Percentiles rank a stretch among this genome's conserved stretches.
These are phyloP conservation scores for Globisporangium rhizosaccharum DNA, from an alignment of 352 stramenopile genomes.

Conservation along the genomic window DNA sequence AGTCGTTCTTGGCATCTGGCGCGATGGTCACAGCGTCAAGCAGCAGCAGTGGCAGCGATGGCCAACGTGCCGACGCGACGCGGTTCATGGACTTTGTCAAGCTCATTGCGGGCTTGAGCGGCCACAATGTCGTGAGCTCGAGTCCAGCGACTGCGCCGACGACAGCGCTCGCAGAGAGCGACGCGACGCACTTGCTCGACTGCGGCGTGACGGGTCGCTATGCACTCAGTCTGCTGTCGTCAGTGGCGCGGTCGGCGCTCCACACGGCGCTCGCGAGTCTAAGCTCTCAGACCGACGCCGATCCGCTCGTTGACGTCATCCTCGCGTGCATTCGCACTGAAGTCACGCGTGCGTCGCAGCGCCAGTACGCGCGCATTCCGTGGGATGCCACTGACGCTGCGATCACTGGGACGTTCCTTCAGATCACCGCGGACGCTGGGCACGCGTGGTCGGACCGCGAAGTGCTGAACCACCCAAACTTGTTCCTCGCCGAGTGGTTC, in stretches of 20 bases:
- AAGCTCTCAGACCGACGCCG: conserved; percentile 3
- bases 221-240: conserved; percentile 41
- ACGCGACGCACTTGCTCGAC: conserved; percentile 50
- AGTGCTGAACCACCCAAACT: conserved; percentile 76
- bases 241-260: conserved; percentile 41
- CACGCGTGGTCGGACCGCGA: conserved; percentile 80
- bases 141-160: conserved; percentile 18
- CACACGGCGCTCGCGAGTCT: conserved; percentile 24
- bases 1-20: conserved; percentile 30
- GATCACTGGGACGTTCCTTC: conserved; percentile 65
- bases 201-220: conserved; percentile 55
- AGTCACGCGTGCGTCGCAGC: conserved; percentile 61
- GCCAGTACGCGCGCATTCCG: conserved; percentile 75
- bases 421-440: conserved; percentile 60
- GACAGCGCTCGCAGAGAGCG: conserved; percentile 22
- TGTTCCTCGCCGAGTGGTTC: conserved; percentile 84
- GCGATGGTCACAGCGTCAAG: background rate
- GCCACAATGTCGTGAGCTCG: conserved; percentile 29
- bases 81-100: conserved; percentile 84
- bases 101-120: conserved; percentile 66
- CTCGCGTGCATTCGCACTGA: conserved; percentile 54
- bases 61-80: conserved; percentile 29
- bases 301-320: conserved; percentile 47
- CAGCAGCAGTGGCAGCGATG: background rate
- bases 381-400: conserved; percentile 74